Conservation (phyloP, 1,284 basidiomycete genomes). For the Ustilago trichophora region DNA sequence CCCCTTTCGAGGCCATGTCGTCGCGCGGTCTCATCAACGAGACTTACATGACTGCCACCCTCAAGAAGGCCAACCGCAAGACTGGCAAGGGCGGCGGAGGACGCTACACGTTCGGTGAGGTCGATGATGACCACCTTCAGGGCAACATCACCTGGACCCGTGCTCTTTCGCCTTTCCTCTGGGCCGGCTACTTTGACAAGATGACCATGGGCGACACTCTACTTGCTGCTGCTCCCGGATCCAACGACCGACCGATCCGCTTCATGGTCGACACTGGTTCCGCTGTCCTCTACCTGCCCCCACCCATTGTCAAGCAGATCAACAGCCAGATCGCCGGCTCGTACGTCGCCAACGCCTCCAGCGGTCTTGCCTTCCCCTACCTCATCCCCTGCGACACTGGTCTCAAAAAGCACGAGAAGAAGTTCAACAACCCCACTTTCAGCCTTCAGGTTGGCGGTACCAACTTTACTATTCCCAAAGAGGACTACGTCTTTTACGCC, state of each 20-base stretch:
- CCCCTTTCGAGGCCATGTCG: constrained; percentile 52
- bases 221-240: constrained; percentile 26
- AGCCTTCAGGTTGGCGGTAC: constrained; percentile 33
- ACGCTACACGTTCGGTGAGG: constrained; percentile 50
- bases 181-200: constrained; percentile 45
- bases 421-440: constrained; percentile 31
- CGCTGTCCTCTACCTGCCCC: constrained; percentile 45
- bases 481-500: constrained; percentile 55
- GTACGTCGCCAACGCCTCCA: constrained; percentile 20
- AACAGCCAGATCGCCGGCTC: constrained; percentile 47
- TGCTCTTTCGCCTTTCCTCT: constrained; percentile 40
- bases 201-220: constrained; percentile 41
- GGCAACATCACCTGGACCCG: constrained; percentile 48
- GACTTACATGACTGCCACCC: constrained; percentile 52
- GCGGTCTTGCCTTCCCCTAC: constrained; percentile 42
- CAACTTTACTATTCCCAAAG: constrained; percentile 47
- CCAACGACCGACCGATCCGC: constrained; percentile 22
- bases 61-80: constrained; percentile 47
- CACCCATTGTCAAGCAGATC: constrained; percentile 29
- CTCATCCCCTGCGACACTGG: constrained; percentile 55
- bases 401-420: constrained; percentile 39
- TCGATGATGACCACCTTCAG: constrained; percentile 36
- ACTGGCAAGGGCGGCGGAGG: constrained; percentile 57
- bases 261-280: constrained; percentile 56
- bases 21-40: constrained; percentile 34